phyloP scores from a whole-genome alignment of 345 rosid genomes.

The Eucalyptus tenuipes region DNA sequence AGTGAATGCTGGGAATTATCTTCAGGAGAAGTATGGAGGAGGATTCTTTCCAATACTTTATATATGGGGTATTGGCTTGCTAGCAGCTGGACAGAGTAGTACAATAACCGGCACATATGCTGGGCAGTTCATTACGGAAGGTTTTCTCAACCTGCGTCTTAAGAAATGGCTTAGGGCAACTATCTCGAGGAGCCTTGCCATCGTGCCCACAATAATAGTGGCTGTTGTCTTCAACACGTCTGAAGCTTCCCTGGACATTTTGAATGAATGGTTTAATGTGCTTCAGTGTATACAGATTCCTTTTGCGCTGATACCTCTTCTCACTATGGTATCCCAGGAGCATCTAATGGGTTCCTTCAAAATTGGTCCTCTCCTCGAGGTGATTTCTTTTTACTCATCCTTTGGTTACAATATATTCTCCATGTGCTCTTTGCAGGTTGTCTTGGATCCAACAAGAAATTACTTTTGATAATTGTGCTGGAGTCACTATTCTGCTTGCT shows the following conservation, averaged over 20 bases:
- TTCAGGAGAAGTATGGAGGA: constrained; percentile 78
- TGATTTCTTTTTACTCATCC: not conserved
- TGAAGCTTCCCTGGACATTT: constrained; percentile 67
- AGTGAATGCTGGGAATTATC: constrained; percentile 81
- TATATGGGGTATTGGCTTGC: constrained; percentile 92
- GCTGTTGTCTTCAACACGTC: constrained; percentile 69
- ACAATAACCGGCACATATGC: constrained; percentile 96
- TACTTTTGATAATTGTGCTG: not conserved
- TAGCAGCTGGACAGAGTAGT: constrained; percentile 96
- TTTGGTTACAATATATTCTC: not conserved
- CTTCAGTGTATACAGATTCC: constrained; percentile 96
- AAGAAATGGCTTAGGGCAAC: constrained; percentile 90
- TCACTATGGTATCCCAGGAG: constrained; percentile 78
- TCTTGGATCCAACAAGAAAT: not conserved
- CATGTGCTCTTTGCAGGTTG: not conserved
- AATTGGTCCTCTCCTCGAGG: constrained; percentile 70
- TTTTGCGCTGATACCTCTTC: constrained; percentile 87
- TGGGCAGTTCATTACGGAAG: constrained; percentile 97
- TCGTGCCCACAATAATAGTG: constrained; percentile 78
- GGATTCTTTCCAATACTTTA: constrained; percentile 79
- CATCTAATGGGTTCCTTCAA: constrained; percentile 76
- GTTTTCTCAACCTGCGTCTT: constrained; percentile 70
- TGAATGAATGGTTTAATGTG: constrained; percentile 96
- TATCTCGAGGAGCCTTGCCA: constrained; percentile 82
- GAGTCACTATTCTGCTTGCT: not conserved